Conservation (phyloP, 495 filamentous ascomycete genomes). For the Cryomyces antarcticus region DNA sequence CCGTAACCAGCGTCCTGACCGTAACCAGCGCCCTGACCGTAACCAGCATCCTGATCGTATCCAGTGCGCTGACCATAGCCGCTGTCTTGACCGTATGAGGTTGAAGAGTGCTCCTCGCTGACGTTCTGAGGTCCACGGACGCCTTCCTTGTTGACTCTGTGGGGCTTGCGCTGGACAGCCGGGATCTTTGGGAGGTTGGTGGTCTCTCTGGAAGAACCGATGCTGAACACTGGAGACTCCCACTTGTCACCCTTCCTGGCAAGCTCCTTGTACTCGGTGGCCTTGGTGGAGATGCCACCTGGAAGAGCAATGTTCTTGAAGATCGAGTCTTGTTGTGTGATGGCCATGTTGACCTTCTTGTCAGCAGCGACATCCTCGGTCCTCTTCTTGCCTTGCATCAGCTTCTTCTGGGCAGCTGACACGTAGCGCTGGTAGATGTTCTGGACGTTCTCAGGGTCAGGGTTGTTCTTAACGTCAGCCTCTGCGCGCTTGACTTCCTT, state of each 20-base stretch:
- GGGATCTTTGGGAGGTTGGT: constrained; percentile 44
- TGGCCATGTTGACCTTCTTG: constrained; percentile 69
- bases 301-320: constrained; percentile 78
- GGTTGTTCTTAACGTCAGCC: constrained; percentile 35
- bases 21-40: constrained; percentile 5
- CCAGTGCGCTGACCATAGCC: not conserved
- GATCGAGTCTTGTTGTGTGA: constrained; percentile 77
- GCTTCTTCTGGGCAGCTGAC: constrained; percentile 48
- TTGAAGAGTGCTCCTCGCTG: constrained; percentile 10
- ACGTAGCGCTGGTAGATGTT: constrained; percentile 80
- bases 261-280: constrained; percentile 81
- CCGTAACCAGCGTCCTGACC: constrained; percentile 6
- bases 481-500: constrained; percentile 57
- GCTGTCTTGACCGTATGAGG: constrained; percentile 4
- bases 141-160: constrained; percentile 22
- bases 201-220: constrained; percentile 59
- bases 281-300: constrained; percentile 81
- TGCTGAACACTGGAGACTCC: constrained; percentile 84
- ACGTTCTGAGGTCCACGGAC: constrained; percentile 20
- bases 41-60: constrained; percentile 6
- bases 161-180: constrained; percentile 46
- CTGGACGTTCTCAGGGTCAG: constrained; percentile 52
- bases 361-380: constrained; percentile 29
- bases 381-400: constrained; percentile 55
- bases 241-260: constrained; percentile 78